Evolutionary conservation across 2,329 filamentous ascomycete genomes (phyloP), one percentile per base, ranked within the genome.

Genomic region (Mycosphaerella sp.): DNA sequence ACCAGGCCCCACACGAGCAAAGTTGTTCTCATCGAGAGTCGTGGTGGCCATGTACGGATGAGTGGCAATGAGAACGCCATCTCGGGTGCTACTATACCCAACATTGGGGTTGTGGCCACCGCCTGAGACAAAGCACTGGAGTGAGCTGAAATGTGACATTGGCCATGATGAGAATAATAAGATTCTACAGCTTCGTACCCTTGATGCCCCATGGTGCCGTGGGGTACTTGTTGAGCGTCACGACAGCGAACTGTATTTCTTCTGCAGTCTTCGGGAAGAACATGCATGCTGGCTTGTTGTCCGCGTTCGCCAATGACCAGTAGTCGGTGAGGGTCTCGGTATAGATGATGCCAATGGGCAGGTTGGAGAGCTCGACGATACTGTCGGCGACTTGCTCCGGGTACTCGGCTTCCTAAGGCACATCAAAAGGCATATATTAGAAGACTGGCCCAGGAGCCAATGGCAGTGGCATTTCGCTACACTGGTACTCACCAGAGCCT

Each of bases 171-270:
- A 21, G 6, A n/a, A 17, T 17, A 4, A 4, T 17, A 17, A 26
- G 26, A 26, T 4, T 26, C 26, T 26, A 26, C 26, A 26, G 26
- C 26, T 5, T 29, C 7, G 6, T 45, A 51, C 48, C 73, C 64
- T 78, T 75, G 67, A 82, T 73, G 23, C 79, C 81, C 46, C 84
- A 80, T 8, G 78, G 67, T 49, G 76, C 77, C 29, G 73, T 69
- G 36, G 73, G 73, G 39, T 74, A 66, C 9, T 72, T 73, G 14
- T 69, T 72, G 17, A 84, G 71, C 14, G 77, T 70, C 23, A 72
- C 73, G 45, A 84, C 72, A 11, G 80, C 73, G 9, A 72, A 71
- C 0, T 78, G 72, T 36, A 83, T 78, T 60, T 84, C 78, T 11
- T 74, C 67, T 0, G 74, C 70, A 26, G 72, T 78, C 6, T 69